Conservation (phyloP, 768 basidiomycete species). For the Boletus sp. region DNA sequence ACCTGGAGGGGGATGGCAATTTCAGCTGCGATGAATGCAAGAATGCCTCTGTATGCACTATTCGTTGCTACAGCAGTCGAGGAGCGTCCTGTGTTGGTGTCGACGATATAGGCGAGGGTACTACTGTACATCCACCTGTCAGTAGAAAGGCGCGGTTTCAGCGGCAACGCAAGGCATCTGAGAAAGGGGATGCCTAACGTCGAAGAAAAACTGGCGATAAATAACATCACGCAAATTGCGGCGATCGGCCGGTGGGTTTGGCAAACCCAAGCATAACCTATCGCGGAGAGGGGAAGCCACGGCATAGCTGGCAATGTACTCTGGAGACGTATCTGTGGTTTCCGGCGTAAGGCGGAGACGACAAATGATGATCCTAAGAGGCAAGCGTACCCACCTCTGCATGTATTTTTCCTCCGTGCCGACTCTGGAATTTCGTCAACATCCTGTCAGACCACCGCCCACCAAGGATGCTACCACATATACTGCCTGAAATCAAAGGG, state of each 20-base stretch:
- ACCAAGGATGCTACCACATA: conserved; percentile 54
- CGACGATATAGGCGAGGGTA: conserved; percentile 81
- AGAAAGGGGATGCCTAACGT: conserved; percentile 18
- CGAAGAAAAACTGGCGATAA: conserved; percentile 65
- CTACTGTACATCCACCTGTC: conserved; percentile 56
- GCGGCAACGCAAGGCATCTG: not conserved
- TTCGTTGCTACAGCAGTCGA: conserved; percentile 76
- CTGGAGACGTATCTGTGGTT: conserved; percentile 63
- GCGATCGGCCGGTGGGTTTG: conserved; percentile 61
- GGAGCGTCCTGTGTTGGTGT: conserved; percentile 79
- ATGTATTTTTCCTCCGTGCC: conserved; percentile 42
- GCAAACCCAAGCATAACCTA: conserved; percentile 76
- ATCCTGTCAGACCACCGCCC: conserved; percentile 55
- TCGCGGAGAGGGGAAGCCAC: conserved; percentile 49
- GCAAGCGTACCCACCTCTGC: conserved; percentile 55
- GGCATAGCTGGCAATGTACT: conserved; percentile 58
- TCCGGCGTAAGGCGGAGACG: not conserved
- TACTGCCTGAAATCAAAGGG: conserved; percentile 35
- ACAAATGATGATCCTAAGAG: not conserved
- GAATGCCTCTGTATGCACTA: conserved; percentile 66
- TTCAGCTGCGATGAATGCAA: conserved; percentile 69
- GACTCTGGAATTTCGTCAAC: conserved; percentile 38
- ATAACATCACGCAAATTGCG: conserved; percentile 68
- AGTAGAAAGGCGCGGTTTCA: not conserved
- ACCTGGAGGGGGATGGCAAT: conserved; percentile 72